phyloP scores from a whole-genome alignment of 2,329 filamentous ascomycete genomes.

The Neurospora sp. region DNA sequence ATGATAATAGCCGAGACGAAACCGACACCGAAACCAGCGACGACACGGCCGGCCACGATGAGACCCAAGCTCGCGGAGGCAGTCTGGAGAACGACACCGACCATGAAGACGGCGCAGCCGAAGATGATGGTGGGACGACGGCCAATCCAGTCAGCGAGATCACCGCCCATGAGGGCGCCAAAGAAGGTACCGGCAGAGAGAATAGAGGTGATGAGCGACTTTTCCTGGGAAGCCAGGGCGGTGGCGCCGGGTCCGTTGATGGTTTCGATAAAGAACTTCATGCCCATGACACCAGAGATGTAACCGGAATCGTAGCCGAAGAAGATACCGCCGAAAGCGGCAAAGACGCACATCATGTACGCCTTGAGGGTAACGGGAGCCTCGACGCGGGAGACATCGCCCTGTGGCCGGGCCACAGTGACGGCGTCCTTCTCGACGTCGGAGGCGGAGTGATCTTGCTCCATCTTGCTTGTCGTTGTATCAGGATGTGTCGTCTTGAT shows the following conservation, averaged over 20 bases:
- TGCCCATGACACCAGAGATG: slow-evolving; percentile 38
- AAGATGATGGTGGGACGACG: slow-evolving; percentile 47
- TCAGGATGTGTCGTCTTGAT: not conserved
- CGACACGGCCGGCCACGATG: slow-evolving; percentile 45
- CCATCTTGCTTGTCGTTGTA: slow-evolving; percentile 7
- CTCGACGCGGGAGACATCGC: slow-evolving; percentile 42
- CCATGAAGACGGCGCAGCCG: slow-evolving; percentile 52
- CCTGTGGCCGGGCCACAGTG: not conserved
- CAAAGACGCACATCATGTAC: slow-evolving; percentile 50
- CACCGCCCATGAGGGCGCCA: slow-evolving; percentile 53
- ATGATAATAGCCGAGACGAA: slow-evolving; percentile 51
- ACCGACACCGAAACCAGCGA: slow-evolving; percentile 56
- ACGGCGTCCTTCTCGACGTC: not conserved
- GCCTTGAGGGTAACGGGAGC: slow-evolving; percentile 48
- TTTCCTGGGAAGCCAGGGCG: slow-evolving; percentile 13
- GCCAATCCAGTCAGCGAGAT: slow-evolving; percentile 54
- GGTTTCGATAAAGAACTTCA: slow-evolving; percentile 26
- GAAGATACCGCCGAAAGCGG: slow-evolving; percentile 50
- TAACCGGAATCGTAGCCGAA: slow-evolving; percentile 51
- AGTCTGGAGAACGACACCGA: slow-evolving; percentile 51
- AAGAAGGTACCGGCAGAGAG: slow-evolving; percentile 57
- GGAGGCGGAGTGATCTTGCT: slow-evolving; percentile 7
- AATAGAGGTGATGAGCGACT: slow-evolving; percentile 51
- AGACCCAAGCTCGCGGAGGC: slow-evolving; percentile 41
- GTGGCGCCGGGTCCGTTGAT: slow-evolving; percentile 11